Evolutionary conservation across 108 stramenopile species (phyloP).

Genomic region (Fistulifera pelliculosa): DNA sequence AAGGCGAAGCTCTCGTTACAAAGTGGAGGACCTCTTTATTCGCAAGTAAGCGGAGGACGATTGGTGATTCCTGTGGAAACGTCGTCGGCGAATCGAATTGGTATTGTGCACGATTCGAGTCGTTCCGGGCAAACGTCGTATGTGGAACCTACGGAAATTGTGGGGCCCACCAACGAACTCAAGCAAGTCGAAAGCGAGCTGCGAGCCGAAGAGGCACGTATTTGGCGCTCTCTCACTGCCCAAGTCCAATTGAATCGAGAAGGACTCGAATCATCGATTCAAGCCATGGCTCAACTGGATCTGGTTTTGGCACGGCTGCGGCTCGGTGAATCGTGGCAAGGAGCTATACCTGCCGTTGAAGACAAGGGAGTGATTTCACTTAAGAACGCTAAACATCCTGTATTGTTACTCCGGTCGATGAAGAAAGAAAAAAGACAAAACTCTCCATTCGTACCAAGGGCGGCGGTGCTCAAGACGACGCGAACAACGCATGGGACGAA

Average conservation of each 20-base stretch:
- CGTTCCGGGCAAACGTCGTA: constrained; percentile 87
- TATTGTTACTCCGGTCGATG: constrained; percentile 57
- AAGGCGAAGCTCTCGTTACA: constrained; percentile 63
- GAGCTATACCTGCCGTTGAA: constrained; percentile 69
- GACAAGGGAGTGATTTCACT: constrained; percentile 75
- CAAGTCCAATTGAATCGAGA: constrained; percentile 37
- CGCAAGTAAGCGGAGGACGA: constrained; percentile 55
- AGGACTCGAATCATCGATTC: constrained; percentile 35
- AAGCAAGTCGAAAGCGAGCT: constrained; percentile 59
- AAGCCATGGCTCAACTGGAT: constrained; percentile 70
- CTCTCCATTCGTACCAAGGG: no score
- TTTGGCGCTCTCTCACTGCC: constrained; percentile 60
- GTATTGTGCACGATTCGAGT: constrained; percentile 84
- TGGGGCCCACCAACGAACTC: constrained; percentile 86
- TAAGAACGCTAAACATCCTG: constrained; percentile 80
- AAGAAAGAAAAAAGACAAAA: no score
- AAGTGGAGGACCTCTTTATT: constrained; percentile 56
- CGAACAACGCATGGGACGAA: constrained; percentile 19
- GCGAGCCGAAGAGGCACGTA: constrained; percentile 65
- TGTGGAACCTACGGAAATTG: constrained; percentile 84
- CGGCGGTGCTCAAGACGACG: no score
- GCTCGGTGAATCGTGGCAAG: constrained; percentile 56
- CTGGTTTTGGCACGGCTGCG: constrained; percentile 54
- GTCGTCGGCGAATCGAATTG: constrained; percentile 25
- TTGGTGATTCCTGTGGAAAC: constrained; percentile 58